Conservation (phyloP, 176 grass and related monocot species). For the Avena sativa region DNA sequence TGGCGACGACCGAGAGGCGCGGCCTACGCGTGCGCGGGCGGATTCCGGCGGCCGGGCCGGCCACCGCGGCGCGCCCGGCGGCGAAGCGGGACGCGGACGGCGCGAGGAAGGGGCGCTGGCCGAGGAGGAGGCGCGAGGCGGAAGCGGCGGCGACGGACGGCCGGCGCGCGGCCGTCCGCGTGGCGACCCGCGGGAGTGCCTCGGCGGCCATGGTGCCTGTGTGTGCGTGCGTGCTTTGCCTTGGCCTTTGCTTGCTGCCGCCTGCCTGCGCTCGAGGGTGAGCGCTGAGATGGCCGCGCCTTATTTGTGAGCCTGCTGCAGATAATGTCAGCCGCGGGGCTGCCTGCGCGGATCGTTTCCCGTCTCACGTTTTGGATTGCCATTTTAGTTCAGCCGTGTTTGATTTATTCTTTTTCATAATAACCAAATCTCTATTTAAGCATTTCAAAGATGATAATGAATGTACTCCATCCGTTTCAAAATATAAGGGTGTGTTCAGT, state of each 20-base stretch:
- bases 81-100: slow-evolving; percentile 42
- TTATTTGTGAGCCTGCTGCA: slow-evolving; percentile 8
- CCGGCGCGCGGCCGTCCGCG: slow-evolving; percentile 22
- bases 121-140: slow-evolving; percentile 62
- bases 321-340: slow-evolving; percentile 50
- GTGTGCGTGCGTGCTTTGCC: neutral
- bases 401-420: neutral
- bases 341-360: slow-evolving; percentile 42
- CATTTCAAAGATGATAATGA: too few species aligned
- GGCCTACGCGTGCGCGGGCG: slow-evolving; percentile 51
- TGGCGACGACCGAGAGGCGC: slow-evolving; percentile 70
- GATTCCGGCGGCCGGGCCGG: slow-evolving; percentile 40
- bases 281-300: slow-evolving; percentile 14
- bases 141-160: slow-evolving; percentile 45
- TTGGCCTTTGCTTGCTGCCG: slow-evolving; percentile 6
- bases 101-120: slow-evolving; percentile 58
- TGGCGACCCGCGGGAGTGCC: slow-evolving; percentile 46
- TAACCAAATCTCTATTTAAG: neutral
- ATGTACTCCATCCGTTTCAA: too few species aligned
- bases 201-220: slow-evolving; percentile 63
- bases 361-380: slow-evolving; percentile 63
- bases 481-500: too few species aligned
- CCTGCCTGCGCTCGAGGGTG: slow-evolving; percentile 43
- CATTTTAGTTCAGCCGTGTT: neutral
- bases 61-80: slow-evolving; percentile 45